Percentiles rank a stretch among this genome's conserved stretches.
phyloP scores from a whole-genome alignment of 106 monocot genomes.

The Allium sativum region DNA sequence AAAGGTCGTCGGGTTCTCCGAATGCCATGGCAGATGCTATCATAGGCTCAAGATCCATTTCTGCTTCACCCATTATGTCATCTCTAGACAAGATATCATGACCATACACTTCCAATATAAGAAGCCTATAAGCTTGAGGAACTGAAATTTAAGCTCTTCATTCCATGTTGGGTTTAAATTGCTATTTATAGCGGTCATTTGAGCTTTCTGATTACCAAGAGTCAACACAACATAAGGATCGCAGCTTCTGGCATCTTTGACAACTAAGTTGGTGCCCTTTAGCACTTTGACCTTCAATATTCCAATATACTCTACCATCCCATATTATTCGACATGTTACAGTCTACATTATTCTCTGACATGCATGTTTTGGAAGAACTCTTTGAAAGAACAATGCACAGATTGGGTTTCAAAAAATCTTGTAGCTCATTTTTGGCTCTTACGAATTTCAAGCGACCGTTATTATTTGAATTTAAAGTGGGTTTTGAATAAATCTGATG shows the following conservation, averaged over 20 bases:
- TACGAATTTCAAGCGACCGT: conserved; percentile 71
- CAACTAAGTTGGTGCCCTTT: conserved; percentile 41
- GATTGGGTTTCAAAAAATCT: conserved; percentile 83
- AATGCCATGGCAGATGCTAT: conserved; percentile 74
- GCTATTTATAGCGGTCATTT: conserved; percentile 43
- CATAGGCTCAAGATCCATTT: conserved; percentile 78
- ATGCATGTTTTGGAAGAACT: conserved; percentile 26
- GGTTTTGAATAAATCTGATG: conserved; percentile 51
- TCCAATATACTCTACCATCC: conserved; percentile 36
- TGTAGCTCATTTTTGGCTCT: conserved; percentile 86
- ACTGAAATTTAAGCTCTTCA: conserved; percentile 55
- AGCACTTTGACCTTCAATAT: conserved; percentile 52
- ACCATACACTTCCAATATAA: conserved; percentile 81
- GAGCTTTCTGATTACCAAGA: conserved; percentile 54
- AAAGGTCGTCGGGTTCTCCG: conserved; percentile 51
- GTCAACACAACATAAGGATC: conserved; percentile 62
- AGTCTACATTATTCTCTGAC: conserved; percentile 18
- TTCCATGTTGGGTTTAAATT: conserved; percentile 86
- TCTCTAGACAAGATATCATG: conserved; percentile 73
- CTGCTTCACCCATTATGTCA: conserved; percentile 91
- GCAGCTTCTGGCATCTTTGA: conserved; percentile 43
- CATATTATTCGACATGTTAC: not conserved
- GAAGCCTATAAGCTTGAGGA: conserved; percentile 46
- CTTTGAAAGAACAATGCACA: conserved; percentile 66
- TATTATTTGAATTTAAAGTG: conserved; percentile 37